A percentile compares a stretch with the other conserved stretches of the same genome.
Evolutionary conservation across 805 yeast species (phyloP).

Genomic region (Yarrowia hollandica): DNA sequence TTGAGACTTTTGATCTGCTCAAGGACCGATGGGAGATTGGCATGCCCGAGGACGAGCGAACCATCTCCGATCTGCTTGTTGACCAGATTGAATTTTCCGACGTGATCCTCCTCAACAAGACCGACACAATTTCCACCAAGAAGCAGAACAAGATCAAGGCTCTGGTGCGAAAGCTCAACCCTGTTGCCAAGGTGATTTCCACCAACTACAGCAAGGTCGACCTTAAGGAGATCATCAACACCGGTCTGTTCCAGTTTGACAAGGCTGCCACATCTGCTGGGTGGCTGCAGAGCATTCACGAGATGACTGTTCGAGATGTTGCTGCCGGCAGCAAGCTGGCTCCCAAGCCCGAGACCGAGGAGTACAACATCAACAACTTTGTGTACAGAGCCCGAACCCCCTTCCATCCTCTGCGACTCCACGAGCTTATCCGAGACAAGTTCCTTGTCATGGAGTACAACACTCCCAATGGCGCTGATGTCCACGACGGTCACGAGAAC

Average conservation of each 20-base stretch:
- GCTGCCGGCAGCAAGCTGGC: constrained; percentile 36
- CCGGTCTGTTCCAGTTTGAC: constrained; percentile 46
- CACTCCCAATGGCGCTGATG: constrained; percentile 28
- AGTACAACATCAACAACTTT: constrained; percentile 49
- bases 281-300: constrained; percentile 48
- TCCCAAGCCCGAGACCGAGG: constrained; percentile 51
- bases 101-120: constrained; percentile 48
- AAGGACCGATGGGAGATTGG: constrained; percentile 46
- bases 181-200: constrained; percentile 45
- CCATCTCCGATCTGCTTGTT: constrained; percentile 49
- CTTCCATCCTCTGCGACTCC: constrained; percentile 49
- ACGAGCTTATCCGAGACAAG: constrained; percentile 43
- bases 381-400: constrained; percentile 47
- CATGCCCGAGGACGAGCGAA: constrained; percentile 45
- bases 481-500: constrained; percentile 35
- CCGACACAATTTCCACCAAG: constrained; percentile 39
- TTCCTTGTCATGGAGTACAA: constrained; percentile 39
- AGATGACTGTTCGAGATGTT: constrained; percentile 42
- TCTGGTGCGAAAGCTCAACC: constrained; percentile 45
- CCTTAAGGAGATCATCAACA: constrained; percentile 43
- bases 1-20: constrained; percentile 49
- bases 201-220: constrained; percentile 46
- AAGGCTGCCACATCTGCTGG: constrained; percentile 49
- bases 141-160: constrained; percentile 40
- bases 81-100: constrained; percentile 53